phyloP scores from a whole-genome alignment of 257 asterid species.

The Asclepias syriaca region DNA sequence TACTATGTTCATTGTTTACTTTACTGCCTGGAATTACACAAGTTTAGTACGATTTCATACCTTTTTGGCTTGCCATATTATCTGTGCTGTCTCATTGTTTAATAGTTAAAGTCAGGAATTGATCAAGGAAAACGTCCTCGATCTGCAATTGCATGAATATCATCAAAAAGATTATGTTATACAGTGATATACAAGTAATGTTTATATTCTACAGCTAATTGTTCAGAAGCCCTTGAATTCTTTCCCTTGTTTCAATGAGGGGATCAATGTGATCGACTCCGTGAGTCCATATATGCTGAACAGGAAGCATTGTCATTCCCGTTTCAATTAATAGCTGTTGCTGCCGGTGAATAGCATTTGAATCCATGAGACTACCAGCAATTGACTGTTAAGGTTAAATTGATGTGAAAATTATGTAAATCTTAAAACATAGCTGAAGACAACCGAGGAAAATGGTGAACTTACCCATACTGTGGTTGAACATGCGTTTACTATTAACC shows the following conservation, averaged over 20 bases:
- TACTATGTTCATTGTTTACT: neutral
- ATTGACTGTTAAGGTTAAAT: constrained; percentile 8
- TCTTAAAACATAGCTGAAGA: neutral
- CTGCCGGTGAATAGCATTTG: constrained; percentile 23
- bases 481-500: constrained; percentile 3
- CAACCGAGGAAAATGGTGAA: neutral
- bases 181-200: neutral
- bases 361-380: constrained; percentile 49
- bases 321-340: constrained; percentile 33
- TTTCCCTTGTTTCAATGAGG: constrained; percentile 53
- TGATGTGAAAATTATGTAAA: too few species aligned
- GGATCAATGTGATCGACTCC: constrained; percentile 39
- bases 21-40: neutral
- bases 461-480: constrained; percentile 6
- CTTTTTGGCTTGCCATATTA: neutral
- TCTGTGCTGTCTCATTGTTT: neutral
- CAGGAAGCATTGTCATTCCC: constrained; percentile 38
- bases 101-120: neutral
- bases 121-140: neutral
- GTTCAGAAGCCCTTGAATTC: constrained; percentile 35
- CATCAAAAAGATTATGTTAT: neutral
- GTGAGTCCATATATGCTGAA: constrained; percentile 56
- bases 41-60: neutral
- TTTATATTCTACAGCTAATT: constrained; percentile 5
- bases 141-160: neutral